phyloP scores from a whole-genome alignment of 1,139 yeast species.

The Geotrichum klebahnii region DNA sequence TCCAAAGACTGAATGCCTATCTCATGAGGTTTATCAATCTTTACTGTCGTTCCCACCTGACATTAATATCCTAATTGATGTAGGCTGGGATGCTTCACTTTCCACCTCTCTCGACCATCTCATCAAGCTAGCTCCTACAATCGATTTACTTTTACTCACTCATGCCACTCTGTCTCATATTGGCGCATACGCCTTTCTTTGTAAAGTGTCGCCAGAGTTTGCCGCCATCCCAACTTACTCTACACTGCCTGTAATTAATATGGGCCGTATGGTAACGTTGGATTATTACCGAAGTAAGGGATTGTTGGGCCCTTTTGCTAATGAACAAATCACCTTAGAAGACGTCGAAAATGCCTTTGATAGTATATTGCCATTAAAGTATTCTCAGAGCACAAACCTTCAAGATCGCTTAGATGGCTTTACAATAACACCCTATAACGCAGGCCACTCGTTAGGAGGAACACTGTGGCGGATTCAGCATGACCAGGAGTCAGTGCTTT shows the following conservation, averaged over 20 bases:
- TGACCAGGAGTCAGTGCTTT: slow-evolving; percentile 71
- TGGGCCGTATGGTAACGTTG: slow-evolving; percentile 80
- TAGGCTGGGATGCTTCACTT: slow-evolving; percentile 41
- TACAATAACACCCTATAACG: slow-evolving; percentile 74
- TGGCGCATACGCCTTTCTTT: slow-evolving; percentile 73
- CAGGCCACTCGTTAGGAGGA: slow-evolving; percentile 94
- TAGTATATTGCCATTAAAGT: slow-evolving; percentile 62
- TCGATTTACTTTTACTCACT: slow-evolving; percentile 70
- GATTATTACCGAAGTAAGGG: slow-evolving; percentile 75
- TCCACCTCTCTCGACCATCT: slow-evolving; percentile 31
- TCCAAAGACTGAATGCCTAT: slow-evolving; percentile 9
- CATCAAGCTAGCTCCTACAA: slow-evolving; percentile 39
- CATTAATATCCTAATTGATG: slow-evolving; percentile 37
- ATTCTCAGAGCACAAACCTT: slow-evolving; percentile 58
- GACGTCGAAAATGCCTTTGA: slow-evolving; percentile 83
- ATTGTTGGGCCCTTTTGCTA: slow-evolving; percentile 63
- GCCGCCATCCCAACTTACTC: slow-evolving; percentile 73
- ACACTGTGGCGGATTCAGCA: slow-evolving; percentile 75
- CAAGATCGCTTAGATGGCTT: slow-evolving; percentile 55
- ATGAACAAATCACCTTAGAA: slow-evolving; percentile 58
- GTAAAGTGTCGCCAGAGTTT: slow-evolving; percentile 61
- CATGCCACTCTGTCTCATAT: slow-evolving; percentile 79
- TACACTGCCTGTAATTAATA: slow-evolving; percentile 79
- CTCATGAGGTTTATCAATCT: slow-evolving; percentile 23
- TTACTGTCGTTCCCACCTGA: slow-evolving; percentile 31